These are phyloP conservation scores for Flueggea neowawraea DNA, from an alignment of 441 rosid species.

Conservation along the genomic window DNA sequence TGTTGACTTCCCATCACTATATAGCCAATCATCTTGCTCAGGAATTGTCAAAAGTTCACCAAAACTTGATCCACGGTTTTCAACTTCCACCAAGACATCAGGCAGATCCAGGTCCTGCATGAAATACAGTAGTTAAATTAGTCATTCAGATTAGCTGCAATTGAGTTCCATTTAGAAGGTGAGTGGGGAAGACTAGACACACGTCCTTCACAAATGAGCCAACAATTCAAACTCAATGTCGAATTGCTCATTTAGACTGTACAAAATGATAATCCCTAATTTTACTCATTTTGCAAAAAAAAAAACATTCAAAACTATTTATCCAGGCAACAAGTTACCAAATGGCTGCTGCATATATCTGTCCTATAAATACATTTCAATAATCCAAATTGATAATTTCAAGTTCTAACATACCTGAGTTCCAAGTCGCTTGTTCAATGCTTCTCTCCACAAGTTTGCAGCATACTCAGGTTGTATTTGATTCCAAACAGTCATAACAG, in stretches of 20 bases:
- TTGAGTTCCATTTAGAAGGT: too few species aligned
- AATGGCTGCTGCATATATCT: too few species aligned
- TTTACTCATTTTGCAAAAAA: too few species aligned
- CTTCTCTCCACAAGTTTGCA: conserved; percentile 97
- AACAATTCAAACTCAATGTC: too few species aligned
- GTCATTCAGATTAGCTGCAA: neutral
- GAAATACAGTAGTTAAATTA: conserved; percentile 1
- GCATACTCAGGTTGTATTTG: conserved; percentile 89
- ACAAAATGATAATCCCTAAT: too few species aligned
- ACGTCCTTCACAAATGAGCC: too few species aligned
- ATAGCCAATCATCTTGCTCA: conserved; percentile 91
- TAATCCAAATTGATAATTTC: too few species aligned
- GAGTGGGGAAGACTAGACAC: too few species aligned
- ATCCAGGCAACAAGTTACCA: too few species aligned
- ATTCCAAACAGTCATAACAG: conserved; percentile 95
- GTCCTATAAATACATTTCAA: too few species aligned
- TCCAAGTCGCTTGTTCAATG: conserved; percentile 91
- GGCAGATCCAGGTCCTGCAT: conserved; percentile 78
- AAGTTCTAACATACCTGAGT: conserved; percentile 49
- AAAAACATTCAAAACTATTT: too few species aligned
- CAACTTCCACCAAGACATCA: conserved; percentile 75
- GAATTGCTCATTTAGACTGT: too few species aligned
- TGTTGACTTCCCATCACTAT: conserved; percentile 90
- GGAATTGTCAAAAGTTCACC: conserved; percentile 81
- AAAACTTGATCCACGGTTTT: conserved; percentile 83